These are phyloP conservation scores for Digitaria exilis DNA, from an alignment of 202 grass and related monocot species.

Conservation along the genomic window DNA sequence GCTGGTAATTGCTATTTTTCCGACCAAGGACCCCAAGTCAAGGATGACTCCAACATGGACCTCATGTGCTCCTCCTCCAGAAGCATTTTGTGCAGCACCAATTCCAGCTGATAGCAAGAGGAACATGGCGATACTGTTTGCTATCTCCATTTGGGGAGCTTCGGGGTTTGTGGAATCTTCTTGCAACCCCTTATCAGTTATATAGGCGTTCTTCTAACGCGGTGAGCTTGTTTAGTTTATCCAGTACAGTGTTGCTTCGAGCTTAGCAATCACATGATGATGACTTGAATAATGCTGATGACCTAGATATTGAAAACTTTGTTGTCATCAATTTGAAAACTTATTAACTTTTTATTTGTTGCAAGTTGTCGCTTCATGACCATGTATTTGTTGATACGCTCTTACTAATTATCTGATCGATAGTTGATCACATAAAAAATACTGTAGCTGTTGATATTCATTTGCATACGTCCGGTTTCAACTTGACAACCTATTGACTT, in stretches of 20 bases:
- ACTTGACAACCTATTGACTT: no score
- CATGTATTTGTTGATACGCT: neutral
- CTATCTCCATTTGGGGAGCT: conserved; percentile 4
- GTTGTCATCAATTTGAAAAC: neutral
- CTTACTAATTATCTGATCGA: neutral
- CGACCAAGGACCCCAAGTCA: conserved; percentile 38
- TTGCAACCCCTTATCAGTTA: neutral
- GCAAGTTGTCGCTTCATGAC: neutral
- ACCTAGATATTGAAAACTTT: neutral
- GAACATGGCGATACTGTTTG: neutral
- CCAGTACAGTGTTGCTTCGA: neutral
- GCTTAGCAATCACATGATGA: neutral
- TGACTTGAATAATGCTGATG: neutral
- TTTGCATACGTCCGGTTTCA: neutral
- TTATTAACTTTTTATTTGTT: neutral
- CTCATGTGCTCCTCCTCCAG: neutral
- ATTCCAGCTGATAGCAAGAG: neutral
- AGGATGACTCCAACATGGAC: conserved; percentile 51
- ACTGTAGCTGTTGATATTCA: neutral
- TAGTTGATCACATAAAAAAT: neutral
- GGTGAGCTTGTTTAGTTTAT: neutral
- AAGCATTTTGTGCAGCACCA: conserved; percentile 26
- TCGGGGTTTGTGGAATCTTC: neutral
- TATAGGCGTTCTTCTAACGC: neutral
- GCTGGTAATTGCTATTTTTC: conserved; percentile 48